phyloP scores from a whole-genome alignment of 1,139 yeast genomes.

The Hansenula anomala region DNA sequence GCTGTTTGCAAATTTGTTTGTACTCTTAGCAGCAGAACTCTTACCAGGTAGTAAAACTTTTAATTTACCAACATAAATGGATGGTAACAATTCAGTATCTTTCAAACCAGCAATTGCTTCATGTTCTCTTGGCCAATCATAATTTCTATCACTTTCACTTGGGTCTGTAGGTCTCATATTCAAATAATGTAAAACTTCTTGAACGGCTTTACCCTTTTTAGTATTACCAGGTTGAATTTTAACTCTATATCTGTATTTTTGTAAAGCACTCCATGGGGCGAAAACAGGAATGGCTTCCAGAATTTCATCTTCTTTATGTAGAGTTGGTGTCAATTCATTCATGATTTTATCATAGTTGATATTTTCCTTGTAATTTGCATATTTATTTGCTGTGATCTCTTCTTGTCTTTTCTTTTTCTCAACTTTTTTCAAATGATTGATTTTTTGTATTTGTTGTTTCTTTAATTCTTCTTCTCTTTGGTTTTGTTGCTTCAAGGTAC shows the following conservation, averaged over 20 bases:
- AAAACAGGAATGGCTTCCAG: slow-evolving; percentile 75
- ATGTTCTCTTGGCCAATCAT: slow-evolving; percentile 71
- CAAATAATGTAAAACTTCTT: slow-evolving; percentile 61
- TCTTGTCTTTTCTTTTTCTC: slow-evolving; percentile 42
- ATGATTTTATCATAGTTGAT: slow-evolving; percentile 27
- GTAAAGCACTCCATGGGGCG: slow-evolving; percentile 87
- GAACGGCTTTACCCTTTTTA: slow-evolving; percentile 84
- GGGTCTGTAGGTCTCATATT: slow-evolving; percentile 51
- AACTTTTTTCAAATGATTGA: slow-evolving; percentile 25
- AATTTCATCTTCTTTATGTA: slow-evolving; percentile 33
- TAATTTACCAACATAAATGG: slow-evolving; percentile 48
- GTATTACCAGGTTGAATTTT: slow-evolving; percentile 83
- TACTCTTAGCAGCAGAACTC: slow-evolving; percentile 9
- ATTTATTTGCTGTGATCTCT: slow-evolving; percentile 46
- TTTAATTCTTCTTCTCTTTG: slow-evolving; percentile 31
- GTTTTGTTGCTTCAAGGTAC: slow-evolving; percentile 56
- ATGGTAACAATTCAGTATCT: slow-evolving; percentile 47
- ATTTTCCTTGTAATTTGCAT: slow-evolving; percentile 28
- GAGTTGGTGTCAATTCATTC: slow-evolving; percentile 34
- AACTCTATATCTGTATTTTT: slow-evolving; percentile 73
- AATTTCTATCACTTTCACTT: slow-evolving; percentile 42
- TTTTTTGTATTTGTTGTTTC: slow-evolving; percentile 30
- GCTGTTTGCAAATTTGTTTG: slow-evolving; percentile 4
- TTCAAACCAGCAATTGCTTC: slow-evolving; percentile 53
- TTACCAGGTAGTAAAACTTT: slow-evolving; percentile 37